Evolutionary conservation across 2,329 filamentous ascomycete genomes (phyloP).

Genomic region (Pseudocercospora vitis): DNA sequence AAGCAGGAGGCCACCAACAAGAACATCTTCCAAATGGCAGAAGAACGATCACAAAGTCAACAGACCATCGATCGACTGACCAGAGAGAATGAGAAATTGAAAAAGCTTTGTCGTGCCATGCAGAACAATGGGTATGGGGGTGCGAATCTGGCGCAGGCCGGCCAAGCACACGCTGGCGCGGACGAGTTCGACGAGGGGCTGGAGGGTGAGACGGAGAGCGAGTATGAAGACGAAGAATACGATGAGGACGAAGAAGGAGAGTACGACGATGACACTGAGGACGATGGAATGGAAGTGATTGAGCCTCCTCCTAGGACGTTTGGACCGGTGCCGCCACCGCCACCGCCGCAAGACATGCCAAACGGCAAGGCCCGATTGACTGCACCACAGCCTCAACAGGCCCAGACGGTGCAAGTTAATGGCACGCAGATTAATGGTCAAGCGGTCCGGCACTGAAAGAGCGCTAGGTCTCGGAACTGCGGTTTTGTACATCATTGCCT

Average conservation of each 20-base stretch:
- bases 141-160: constrained; percentile 26
- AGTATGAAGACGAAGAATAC: constrained; percentile 67
- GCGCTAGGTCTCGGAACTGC: background rate
- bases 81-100: constrained; percentile 86
- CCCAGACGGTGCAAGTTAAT: constrained; percentile 22
- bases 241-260: constrained; percentile 64
- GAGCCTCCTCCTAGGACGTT: constrained; percentile 36
- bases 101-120: constrained; percentile 93
- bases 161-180: constrained; percentile 20
- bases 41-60: constrained; percentile 77
- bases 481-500: constrained; percentile 16
- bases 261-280: constrained; percentile 64
- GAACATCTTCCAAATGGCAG: constrained; percentile 96
- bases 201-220: constrained; percentile 59
- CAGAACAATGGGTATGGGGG: constrained; percentile 82
- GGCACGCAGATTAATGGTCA: constrained; percentile 17
- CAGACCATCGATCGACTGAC: constrained; percentile 76
- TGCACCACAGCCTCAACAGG: constrained; percentile 9
- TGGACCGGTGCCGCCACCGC: constrained; percentile 51
- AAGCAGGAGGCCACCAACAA: constrained; percentile 92
- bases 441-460: constrained; percentile 14
- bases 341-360: constrained; percentile 35
- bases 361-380: constrained; percentile 30
- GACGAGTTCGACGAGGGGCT: constrained; percentile 34
- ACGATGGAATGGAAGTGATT: constrained; percentile 45